phyloP scores from a whole-genome alignment of 2,329 filamentous ascomycete species.

The Truncatella angustata region DNA sequence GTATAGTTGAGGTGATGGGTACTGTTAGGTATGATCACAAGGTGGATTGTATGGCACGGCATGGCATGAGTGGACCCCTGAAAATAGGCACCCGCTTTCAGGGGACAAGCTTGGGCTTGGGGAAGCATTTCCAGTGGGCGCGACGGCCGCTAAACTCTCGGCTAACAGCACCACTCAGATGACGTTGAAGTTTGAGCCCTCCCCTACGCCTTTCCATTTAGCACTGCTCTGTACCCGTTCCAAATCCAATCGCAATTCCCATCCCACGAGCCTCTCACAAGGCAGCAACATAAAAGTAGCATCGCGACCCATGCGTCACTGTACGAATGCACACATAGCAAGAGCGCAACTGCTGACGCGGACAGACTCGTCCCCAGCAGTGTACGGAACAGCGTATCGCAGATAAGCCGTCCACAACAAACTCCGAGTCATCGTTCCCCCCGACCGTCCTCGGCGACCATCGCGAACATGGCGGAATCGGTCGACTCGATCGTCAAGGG shows the following conservation, averaged over 20 bases:
- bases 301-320: not conserved
- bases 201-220: no score
- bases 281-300: not conserved
- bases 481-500: slow-evolving; percentile 94
- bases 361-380: slow-evolving; percentile 4
- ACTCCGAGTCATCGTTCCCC: not conserved
- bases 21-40: no score
- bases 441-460: not conserved
- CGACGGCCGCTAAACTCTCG: not conserved
- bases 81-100: not conserved
- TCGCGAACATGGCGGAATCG: slow-evolving; percentile 56
- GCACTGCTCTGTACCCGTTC: not conserved
- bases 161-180: not conserved
- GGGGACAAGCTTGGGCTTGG: no score
- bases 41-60: not conserved
- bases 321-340: slow-evolving; percentile 1
- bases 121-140: no score
- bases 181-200: no score
- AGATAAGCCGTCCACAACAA: not conserved
- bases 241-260: not conserved
- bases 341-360: not conserved
- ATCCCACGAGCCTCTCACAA: not conserved
- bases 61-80: not conserved
- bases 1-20: no score
- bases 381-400: not conserved